A percentile compares a stretch with the other conserved stretches of the same genome.
phyloP scores from a whole-genome alignment of 441 rosid species.

The Jatropha podagrica region DNA sequence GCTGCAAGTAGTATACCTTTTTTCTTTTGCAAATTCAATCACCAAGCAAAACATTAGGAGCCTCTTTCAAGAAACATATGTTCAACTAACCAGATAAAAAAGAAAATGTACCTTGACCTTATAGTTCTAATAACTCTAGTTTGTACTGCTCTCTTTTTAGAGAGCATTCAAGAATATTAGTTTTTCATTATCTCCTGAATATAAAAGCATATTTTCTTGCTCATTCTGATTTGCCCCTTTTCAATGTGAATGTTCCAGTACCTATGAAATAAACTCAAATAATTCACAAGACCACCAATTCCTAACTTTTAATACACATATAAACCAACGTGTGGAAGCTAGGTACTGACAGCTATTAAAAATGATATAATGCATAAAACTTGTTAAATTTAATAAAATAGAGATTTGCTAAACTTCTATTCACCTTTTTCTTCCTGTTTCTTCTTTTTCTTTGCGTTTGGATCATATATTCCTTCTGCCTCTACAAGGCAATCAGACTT shows the following conservation, averaged over 20 bases:
- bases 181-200: not conserved
- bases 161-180: not conserved
- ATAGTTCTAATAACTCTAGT: not conserved
- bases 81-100: not conserved
- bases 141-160: not conserved
- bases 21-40: not conserved
- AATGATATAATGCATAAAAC: not conserved
- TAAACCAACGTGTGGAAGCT: not conserved
- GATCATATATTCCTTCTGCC: slow-evolving; percentile 76
- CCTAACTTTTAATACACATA: not conserved
- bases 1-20: not conserved
- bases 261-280: not conserved
- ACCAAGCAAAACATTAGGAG: not conserved
- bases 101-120: not conserved
- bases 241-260: not conserved
- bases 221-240: not conserved
- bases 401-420: not conserved
- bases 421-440: slow-evolving; percentile 87
- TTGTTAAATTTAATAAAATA: not conserved
- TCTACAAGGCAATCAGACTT: slow-evolving; percentile 87
- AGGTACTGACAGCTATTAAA: not conserved
- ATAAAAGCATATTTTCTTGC: not conserved
- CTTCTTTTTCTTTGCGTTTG: slow-evolving; percentile 88
- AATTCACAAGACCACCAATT: not conserved
- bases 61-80: not conserved